A percentile compares a stretch with the other conserved stretches of the same genome.
Conservation (phyloP, 768 basidiomycete species). For the Russula earlei region DNA sequence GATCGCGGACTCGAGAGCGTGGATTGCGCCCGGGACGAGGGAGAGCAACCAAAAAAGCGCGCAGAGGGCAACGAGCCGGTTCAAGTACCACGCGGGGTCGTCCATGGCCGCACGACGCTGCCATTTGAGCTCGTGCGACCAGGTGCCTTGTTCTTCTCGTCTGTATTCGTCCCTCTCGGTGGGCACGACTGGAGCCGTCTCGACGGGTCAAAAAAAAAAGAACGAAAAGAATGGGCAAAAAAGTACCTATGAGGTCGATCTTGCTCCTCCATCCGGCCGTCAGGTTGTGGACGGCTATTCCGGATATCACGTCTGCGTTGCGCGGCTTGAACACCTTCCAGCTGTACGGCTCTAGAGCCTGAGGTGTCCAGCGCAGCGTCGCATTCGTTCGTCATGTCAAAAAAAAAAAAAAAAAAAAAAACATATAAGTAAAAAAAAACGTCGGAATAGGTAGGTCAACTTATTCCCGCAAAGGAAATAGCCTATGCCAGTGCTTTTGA, state of each 20-base stretch:
- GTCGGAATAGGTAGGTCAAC: not conserved
- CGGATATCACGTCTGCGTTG: constrained; percentile 5
- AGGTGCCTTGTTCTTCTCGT: constrained; percentile 11
- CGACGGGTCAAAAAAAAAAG: no score
- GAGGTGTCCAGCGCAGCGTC: not conserved
- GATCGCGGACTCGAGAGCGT: not conserved
- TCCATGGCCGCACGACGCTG: constrained; percentile 6
- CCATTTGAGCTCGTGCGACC: constrained; percentile 9
- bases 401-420: no score
- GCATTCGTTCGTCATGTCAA: not conserved
- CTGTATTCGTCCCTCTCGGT: constrained; percentile 2
- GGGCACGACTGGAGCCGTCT: not conserved
- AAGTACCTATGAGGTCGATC: constrained; percentile 1
- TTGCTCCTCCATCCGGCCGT: constrained; percentile 2
- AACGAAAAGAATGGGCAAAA: not conserved
- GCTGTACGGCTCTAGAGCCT: constrained; percentile 14
- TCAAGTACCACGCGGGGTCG: constrained; percentile 10
- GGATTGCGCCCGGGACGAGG: constrained; percentile 1
- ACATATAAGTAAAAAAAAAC: not conserved
- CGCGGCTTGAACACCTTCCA: constrained; percentile 9
- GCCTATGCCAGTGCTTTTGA: not conserved
- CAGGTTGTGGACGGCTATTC: constrained; percentile 13
- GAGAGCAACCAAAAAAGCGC: constrained; percentile 8
- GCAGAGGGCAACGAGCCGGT: constrained; percentile 9
- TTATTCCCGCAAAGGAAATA: not conserved